Evolutionary conservation across 768 basidiomycete genomes (phyloP), one percentile per base, ranked within the genome.

Genomic region (Jaapia argillacea): DNA sequence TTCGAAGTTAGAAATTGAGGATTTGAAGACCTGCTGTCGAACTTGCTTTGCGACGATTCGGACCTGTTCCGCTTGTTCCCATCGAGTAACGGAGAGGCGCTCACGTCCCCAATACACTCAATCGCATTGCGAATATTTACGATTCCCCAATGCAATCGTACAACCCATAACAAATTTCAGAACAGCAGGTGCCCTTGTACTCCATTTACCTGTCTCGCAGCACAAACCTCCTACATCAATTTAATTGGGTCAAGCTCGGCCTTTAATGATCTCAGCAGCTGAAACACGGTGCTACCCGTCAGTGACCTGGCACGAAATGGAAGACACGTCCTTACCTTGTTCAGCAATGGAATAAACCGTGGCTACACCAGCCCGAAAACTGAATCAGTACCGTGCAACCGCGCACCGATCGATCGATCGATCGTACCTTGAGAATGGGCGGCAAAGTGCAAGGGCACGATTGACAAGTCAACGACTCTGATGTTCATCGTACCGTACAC

Each of bases 401-500:
- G 31, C 31, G 2, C 5, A 7, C n/a, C n/a, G 7, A 6, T 5
- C 1, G 7, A 23, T n/a, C 4, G 23, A 22, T 18, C 5, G 4
- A 5, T 53, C 57, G 20, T 36, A 71, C 72, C 48, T 59, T 71
- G 68, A 3, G 71, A 57, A 48, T 75, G 74, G 3, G 67, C 63
- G 4, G 64, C 64, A 41, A 76, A 58, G 36, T 74, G 75, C 41
- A 77, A 53, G 2, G 77, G 75, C 5, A 75, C 54, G 40, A 77
- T 59, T 3, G 73, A 75, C n/a, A 77, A 42, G 51, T 77, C 75
- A 6, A 64, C 72, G 4, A 79, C 66, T 5, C 77, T 67, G n/a
- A 79, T 43, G 47, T 78, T 78, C 37, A 54, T 63, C 2, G 77
- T 77, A 1, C 75, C 77, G 48, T 79, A 77, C 0, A 79, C 76